Evolutionary conservation across 306 rosid genomes (phyloP).

Genomic region (Psophocarpus tetragonolobus): DNA sequence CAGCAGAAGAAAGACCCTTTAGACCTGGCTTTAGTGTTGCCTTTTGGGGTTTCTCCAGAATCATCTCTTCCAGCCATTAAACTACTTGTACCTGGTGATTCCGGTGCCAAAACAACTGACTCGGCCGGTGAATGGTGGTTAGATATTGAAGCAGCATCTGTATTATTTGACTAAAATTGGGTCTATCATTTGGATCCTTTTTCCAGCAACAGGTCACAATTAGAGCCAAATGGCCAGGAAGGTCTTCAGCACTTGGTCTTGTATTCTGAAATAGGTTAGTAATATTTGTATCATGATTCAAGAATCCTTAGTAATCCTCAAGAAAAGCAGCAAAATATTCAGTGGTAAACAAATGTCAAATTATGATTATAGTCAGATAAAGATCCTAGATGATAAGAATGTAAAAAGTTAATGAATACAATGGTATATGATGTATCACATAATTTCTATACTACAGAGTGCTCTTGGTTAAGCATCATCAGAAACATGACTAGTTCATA

Average conservation of each 20-base stretch:
- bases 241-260: slow-evolving; percentile 84
- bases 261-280: slow-evolving; percentile 63
- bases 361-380: neutral
- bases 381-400: neutral
- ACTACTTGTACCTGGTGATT: slow-evolving; percentile 92
- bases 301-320: neutral
- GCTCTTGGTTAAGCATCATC: neutral
- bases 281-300: neutral
- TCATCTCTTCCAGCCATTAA: slow-evolving; percentile 65
- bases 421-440: neutral
- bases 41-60: slow-evolving; percentile 46
- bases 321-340: too few species aligned
- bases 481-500: neutral
- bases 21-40: slow-evolving; percentile 51
- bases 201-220: slow-evolving; percentile 91
- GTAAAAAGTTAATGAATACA: too few species aligned
- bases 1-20: slow-evolving; percentile 79
- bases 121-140: slow-evolving; percentile 52
- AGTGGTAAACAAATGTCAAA: neutral
- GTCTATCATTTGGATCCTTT: slow-evolving; percentile 81
- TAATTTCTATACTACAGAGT: neutral
- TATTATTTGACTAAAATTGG: slow-evolving; percentile 77
- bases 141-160: slow-evolving; percentile 82
- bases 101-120: slow-evolving; percentile 70
- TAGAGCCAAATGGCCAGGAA: slow-evolving; percentile 71